Evolutionary conservation across 2,329 filamentous ascomycete species (phyloP).

Genomic region (Phaeosphaeriaceae sp.): DNA sequence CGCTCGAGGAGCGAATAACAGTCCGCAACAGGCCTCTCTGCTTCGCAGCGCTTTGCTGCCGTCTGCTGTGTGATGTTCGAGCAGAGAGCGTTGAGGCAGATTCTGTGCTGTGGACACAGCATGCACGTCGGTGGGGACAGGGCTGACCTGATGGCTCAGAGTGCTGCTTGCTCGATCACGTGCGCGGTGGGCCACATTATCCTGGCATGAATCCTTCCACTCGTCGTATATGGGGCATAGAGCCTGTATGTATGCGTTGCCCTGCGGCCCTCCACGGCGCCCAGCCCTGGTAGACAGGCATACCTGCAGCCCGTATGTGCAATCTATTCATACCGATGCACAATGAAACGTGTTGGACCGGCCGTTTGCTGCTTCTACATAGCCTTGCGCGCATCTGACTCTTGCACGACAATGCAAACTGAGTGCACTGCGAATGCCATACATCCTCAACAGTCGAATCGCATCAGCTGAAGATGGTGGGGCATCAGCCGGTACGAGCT

Average conservation of each 20-base stretch:
- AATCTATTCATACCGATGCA: conserved; percentile 9
- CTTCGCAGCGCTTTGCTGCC: background rate
- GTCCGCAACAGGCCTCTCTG: background rate
- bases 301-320: conserved; percentile 22
- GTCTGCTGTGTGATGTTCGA: conserved; percentile 18
- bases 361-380: background rate
- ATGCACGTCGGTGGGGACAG: too few relatives aligned
- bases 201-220: too few relatives aligned
- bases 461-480: conserved; percentile 14
- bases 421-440: background rate
- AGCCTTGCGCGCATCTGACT: background rate
- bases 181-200: too few relatives aligned
- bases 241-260: background rate
- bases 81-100: conserved; percentile 9
- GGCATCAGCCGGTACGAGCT: conserved; percentile 12
- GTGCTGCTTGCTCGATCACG: too few relatives aligned
- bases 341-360: background rate
- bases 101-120: too few relatives aligned
- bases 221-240: too few relatives aligned
- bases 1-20: background rate
- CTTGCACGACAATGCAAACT: background rate
- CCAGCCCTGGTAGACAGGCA: conserved; percentile 6
- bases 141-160: too few relatives aligned
- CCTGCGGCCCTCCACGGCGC: background rate
- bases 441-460: conserved; percentile 1